Conservation (phyloP, 177 flowering plant species). For the Vitis hybrid region DNA sequence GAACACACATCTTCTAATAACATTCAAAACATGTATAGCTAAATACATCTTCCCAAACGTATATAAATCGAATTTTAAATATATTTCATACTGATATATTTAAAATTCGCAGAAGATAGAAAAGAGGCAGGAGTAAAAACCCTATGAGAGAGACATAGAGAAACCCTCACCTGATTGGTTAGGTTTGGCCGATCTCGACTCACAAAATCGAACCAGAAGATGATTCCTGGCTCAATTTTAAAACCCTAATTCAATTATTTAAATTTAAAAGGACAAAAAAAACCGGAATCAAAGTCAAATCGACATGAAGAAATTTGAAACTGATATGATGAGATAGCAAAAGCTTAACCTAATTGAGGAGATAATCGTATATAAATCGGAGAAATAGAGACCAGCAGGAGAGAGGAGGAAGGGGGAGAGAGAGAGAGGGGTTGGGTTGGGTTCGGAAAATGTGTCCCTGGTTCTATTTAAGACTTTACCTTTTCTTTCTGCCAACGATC, state of each 20-base stretch:
- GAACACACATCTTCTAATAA: too few relatives aligned
- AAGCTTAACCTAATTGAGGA: conserved; percentile 8
- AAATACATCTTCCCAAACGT: too few relatives aligned
- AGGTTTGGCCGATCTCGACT: conserved; percentile 19
- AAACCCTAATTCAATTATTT: not conserved
- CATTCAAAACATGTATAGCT: too few relatives aligned
- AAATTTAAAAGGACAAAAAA: not conserved
- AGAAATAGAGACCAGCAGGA: conserved; percentile 5
- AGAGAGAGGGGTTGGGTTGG: not conserved
- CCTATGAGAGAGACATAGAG: not conserved
- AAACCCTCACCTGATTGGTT: conserved; percentile 10
- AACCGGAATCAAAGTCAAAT: not conserved
- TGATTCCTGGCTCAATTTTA: conserved; percentile 2
- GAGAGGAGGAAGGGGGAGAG: conserved; percentile 1
- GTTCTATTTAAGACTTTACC: conserved; percentile 2
- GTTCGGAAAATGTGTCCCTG: not conserved
- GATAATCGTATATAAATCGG: not conserved
- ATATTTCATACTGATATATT: too few relatives aligned
- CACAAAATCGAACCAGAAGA: conserved; percentile 14
- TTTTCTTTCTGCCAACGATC: conserved; percentile 20
- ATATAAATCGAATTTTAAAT: too few relatives aligned
- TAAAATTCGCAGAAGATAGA: too few relatives aligned
- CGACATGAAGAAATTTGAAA: not conserved
- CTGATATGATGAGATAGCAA: too few relatives aligned
- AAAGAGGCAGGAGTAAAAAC: too few relatives aligned